These are phyloP conservation scores for Neurospora sp. DNA, from an alignment of 2,329 filamentous ascomycete genomes.

Conservation along the genomic window DNA sequence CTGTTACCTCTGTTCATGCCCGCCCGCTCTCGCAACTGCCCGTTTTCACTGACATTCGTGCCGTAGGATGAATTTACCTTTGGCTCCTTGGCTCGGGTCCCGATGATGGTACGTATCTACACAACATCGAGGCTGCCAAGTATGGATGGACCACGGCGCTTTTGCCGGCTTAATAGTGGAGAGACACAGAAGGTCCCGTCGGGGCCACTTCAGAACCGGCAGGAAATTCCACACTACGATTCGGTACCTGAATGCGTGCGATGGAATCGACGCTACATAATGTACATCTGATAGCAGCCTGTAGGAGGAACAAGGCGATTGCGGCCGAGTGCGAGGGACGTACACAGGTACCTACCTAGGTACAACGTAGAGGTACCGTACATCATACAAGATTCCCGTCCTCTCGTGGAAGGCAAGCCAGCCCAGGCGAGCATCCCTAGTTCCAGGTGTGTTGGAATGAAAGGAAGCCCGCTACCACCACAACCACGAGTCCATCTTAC, in stretches of 20 bases:
- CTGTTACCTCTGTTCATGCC: background rate
- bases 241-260: background rate
- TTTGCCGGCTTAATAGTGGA: constrained; percentile 52
- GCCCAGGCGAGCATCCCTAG: no score
- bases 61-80: background rate
- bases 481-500: background rate
- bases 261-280: background rate
- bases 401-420: background rate
- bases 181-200: constrained; percentile 18
- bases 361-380: background rate
- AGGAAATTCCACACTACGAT: background rate
- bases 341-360: background rate
- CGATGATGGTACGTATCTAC: constrained; percentile 7
- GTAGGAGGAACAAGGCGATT: background rate
- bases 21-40: background rate
- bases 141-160: constrained; percentile 38
- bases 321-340: background rate
- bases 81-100: background rate
- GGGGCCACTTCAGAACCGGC: background rate
- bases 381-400: background rate
- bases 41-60: background rate
- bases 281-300: background rate
- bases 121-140: constrained; percentile 17
- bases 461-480: background rate
- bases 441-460: background rate